phyloP scores from a whole-genome alignment of 371 early-diverging fungal species.

The Mortierella polycephala region DNA sequence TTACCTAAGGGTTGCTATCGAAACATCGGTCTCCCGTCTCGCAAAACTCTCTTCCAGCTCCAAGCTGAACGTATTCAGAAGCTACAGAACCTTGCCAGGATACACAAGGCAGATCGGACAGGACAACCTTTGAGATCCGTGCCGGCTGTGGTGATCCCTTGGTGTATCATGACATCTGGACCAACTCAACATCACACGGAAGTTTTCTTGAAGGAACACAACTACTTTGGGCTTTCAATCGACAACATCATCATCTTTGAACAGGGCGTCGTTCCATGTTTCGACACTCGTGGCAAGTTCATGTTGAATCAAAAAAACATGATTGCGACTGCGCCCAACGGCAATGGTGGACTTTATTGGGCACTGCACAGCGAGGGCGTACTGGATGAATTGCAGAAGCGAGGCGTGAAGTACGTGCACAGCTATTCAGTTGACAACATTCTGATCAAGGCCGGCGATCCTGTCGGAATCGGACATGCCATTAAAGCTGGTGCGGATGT shows the following conservation, averaged over 20 bases:
- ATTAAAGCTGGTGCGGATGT: conserved; percentile 67
- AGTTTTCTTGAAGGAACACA: conserved; percentile 68
- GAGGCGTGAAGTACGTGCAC: conserved; percentile 72
- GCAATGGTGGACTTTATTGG: conserved; percentile 84
- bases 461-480: conserved; percentile 73
- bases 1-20: conserved; percentile 72
- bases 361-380: conserved; percentile 74
- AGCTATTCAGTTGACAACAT: conserved; percentile 79
- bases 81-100: conserved; percentile 63
- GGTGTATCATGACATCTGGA: conserved; percentile 88
- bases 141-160: conserved; percentile 67
- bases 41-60: conserved; percentile 80
- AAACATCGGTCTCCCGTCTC: conserved; percentile 70
- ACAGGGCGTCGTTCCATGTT: conserved; percentile 63
- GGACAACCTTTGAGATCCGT: conserved; percentile 17
- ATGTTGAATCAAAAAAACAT: conserved; percentile 25
- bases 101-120: conserved; percentile 4
- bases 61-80: conserved; percentile 80
- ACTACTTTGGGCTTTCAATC: conserved; percentile 76
- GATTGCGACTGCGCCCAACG: conserved; percentile 80
- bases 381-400: conserved; percentile 64
- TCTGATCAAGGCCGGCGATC: conserved; percentile 73
- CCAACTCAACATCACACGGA: conserved; percentile 77
- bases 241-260: conserved; percentile 78
- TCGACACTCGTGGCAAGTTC: conserved; percentile 31